Conservation (phyloP, 2,329 filamentous ascomycete species). For the Xylariales sp. region DNA sequence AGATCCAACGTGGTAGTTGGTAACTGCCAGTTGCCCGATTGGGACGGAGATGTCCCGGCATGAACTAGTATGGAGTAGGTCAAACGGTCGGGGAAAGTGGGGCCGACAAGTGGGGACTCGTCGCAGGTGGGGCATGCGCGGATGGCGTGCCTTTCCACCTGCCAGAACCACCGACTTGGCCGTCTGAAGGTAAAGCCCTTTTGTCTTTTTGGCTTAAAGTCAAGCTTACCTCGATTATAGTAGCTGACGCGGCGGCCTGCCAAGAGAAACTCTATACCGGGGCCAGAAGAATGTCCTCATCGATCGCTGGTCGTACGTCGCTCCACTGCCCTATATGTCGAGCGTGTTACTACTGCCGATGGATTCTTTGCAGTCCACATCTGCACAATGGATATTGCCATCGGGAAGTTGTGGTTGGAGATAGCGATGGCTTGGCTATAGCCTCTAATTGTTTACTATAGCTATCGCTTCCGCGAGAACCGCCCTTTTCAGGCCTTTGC, state of each 20-base stretch:
- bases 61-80: neutral
- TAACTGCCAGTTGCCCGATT: neutral
- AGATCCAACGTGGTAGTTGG: too few species aligned
- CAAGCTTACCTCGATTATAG: neutral
- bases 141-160: neutral
- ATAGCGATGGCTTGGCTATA: too few species aligned
- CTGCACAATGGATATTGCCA: too few species aligned
- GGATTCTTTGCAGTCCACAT: too few species aligned
- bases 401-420: too few species aligned
- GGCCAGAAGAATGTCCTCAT: too few species aligned
- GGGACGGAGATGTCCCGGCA: neutral
- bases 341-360: too few species aligned
- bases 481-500: too few species aligned
- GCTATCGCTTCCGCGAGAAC: too few species aligned
- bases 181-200: neutral
- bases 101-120: neutral
- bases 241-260: slow-evolving; percentile 1
- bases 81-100: neutral
- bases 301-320: too few species aligned
- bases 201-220: neutral
- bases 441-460: too few species aligned
- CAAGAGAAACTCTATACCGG: neutral
- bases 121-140: neutral
- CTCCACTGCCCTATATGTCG: too few species aligned
- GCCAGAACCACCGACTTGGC: slow-evolving; percentile 1